A percentile compares a stretch with the other conserved stretches of the same genome.
phyloP scores from a whole-genome alignment of 306 rosid genomes.

The Argentina anserina region DNA sequence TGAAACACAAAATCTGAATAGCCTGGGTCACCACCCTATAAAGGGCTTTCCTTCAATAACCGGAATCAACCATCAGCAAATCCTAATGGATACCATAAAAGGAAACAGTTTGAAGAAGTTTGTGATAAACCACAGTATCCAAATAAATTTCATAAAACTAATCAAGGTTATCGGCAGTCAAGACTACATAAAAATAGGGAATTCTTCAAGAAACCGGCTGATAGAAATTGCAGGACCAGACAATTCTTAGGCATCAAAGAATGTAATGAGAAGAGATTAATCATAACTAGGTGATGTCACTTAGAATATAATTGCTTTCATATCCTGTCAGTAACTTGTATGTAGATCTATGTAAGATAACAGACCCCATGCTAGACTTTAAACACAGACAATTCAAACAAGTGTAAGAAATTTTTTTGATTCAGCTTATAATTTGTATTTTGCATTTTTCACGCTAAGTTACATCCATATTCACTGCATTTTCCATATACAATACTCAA shows the following conservation, averaged over 20 bases:
- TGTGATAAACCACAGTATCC: neutral
- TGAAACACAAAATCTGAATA: neutral
- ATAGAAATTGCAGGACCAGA: neutral
- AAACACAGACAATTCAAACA: neutral
- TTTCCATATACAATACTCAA: conserved; percentile 4
- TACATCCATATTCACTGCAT: neutral
- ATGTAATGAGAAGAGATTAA: neutral
- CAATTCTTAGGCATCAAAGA: neutral
- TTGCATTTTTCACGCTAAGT: neutral
- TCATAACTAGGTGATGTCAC: neutral
- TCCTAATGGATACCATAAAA: neutral
- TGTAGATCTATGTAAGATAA: neutral
- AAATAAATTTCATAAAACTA: neutral
- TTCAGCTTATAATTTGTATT: conserved; percentile 4
- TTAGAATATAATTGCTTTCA: neutral
- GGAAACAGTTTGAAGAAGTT: neutral
- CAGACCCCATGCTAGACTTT: neutral
- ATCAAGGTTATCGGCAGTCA: neutral
- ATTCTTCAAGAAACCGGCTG: neutral
- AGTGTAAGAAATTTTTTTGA: neutral
- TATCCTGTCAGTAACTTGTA: neutral
- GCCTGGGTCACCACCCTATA: neutral
- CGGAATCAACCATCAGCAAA: neutral
- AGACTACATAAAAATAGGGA: neutral
- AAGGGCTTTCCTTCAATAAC: neutral